Base-by-base conservation (phyloP, 1,139 yeast genomes). In the Kluyveromyces sp. region DNA sequence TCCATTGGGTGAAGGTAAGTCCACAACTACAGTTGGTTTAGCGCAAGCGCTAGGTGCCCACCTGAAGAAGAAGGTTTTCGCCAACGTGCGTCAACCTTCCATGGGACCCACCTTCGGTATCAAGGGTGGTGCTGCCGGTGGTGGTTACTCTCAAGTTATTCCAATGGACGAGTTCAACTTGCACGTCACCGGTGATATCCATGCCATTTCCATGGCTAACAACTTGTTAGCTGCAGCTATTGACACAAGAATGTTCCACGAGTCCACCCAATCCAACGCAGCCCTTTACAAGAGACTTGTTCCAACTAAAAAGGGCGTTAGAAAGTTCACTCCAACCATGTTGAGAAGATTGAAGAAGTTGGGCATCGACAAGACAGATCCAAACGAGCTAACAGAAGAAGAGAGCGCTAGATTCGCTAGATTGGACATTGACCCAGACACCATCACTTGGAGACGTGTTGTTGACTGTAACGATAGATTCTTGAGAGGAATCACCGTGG, bases 81-180 rank as follows among this genome's bases (percentile, higher is more conserved):
- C 98, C 53, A 90, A 88, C 64, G 96, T 92, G 49, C 84, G 98
- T 71, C 98, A 92, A 69, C 98, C 98, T 39, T 85, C 95, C 21
- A 90, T 92, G 97, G 98, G 98, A 45, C 98, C 98, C 50, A 92
- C 98, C 25, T 92, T 92, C 62, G 98, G 98, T 70, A 89, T 92
- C 64, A 92, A 90, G 71, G 97, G 97, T 66, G 98, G 98, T 70
- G 98, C 98, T 53, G 97, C 98, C 25, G 98, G 98, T 65, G 98
- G 98, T 66, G 98, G 98, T 51, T 92, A 90, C 70, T 84, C 97
- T 7, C 97, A 92, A 72, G 97, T 92, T 44, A 89, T 92, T 63
- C 98, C 98, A 53, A 92, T 92, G 98, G 98, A 92, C 67, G 98
- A 92, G 70, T 92, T 92, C 75, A 92, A 92, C 74, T 81, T 92